Base-by-base conservation (phyloP, 139 green algal genomes). In the Marvania coccoides region DNA sequence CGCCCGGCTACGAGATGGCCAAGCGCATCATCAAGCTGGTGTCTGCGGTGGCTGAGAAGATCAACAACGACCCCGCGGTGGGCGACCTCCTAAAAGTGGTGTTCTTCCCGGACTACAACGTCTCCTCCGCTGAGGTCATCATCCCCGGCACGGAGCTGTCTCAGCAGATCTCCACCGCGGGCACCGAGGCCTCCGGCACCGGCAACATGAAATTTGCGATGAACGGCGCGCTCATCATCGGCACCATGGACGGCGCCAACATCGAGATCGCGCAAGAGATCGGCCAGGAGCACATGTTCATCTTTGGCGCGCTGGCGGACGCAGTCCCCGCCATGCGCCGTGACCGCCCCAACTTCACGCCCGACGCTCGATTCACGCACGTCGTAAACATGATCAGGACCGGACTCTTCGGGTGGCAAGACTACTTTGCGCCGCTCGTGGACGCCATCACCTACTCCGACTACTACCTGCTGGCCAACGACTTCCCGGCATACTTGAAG, bases 131-230 rank as follows among this genome's bases (percentile, higher is more conserved):
- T 3, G 94, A 99, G 85, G 77, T 84, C 62, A 86, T 96, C 74
- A 95, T 96, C 68, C 90, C 90, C 42, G 85, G 85, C 51, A 81
- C 78, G 4, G 89, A 96, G 81, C 81, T 97, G 39, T 87, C 69
- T 19, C 90, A 99, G 88, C 94, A 99, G 81, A 99, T 98, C 80
- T 85, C 59, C 75, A 98, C 93, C 13, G 93, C 93, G 3, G 93
- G 93, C 75, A 98, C 92, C 51, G 93, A 98, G 82, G 94, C 94
- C 6, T 90, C 75, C 28, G 94, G 94, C 56, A 99, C 94, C 3
- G 85, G 71, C 70, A 99, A 99, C 87, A 99, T 99, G 94, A 99
- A 99, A 87, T 99, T 99, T 83, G 85, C 85, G 65, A 96, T 99
- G 88, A 99, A 99, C 74, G 94, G 94, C 64, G 86, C 71, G 33